These are phyloP conservation scores for Hemileccinum rubropunctum DNA, from an alignment of 768 basidiomycete species.

Conservation along the genomic window DNA sequence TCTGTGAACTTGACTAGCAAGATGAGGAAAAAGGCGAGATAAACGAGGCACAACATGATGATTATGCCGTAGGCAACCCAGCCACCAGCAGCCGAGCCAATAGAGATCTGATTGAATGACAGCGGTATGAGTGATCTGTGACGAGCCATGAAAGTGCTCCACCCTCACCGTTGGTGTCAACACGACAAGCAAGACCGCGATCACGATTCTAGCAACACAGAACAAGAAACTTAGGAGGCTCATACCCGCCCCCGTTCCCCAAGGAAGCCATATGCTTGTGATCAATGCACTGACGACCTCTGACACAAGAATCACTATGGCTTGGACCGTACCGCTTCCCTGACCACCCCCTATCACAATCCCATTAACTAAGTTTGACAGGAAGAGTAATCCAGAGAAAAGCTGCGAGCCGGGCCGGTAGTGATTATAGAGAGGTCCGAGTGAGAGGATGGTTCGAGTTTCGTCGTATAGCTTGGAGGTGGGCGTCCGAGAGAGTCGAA, in stretches of 20 bases:
- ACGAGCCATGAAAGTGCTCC: background rate
- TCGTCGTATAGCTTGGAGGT: slow-evolving; percentile 94
- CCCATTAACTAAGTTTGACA: slow-evolving; percentile 79
- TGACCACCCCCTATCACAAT: slow-evolving; percentile 88
- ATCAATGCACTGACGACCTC: slow-evolving; percentile 86
- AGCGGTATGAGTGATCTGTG: slow-evolving; percentile 10
- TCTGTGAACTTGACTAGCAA: slow-evolving; percentile 84
- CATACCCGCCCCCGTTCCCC: slow-evolving; percentile 97
- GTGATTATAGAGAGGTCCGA: slow-evolving; percentile 93
- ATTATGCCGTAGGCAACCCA: slow-evolving; percentile 96
- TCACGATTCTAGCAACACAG: slow-evolving; percentile 85
- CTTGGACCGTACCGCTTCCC: slow-evolving; percentile 86
- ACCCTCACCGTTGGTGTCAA: slow-evolving; percentile 78
- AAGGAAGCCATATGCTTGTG: slow-evolving; percentile 93
- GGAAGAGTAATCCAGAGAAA: slow-evolving; percentile 79
- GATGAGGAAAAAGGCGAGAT: slow-evolving; percentile 79
- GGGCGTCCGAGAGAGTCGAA: slow-evolving; percentile 75
- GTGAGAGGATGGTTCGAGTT: slow-evolving; percentile 83
- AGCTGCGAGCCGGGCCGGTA: slow-evolving; percentile 89
- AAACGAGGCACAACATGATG: slow-evolving; percentile 76
- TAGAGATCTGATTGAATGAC: slow-evolving; percentile 60
- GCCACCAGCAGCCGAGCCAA: slow-evolving; percentile 74
- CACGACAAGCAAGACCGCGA: slow-evolving; percentile 88
- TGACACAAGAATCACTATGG: slow-evolving; percentile 83
- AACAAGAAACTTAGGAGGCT: slow-evolving; percentile 92